Conservation (phyloP, 192 early-diverging fungal genomes). For the Coemansia furcata region DNA sequence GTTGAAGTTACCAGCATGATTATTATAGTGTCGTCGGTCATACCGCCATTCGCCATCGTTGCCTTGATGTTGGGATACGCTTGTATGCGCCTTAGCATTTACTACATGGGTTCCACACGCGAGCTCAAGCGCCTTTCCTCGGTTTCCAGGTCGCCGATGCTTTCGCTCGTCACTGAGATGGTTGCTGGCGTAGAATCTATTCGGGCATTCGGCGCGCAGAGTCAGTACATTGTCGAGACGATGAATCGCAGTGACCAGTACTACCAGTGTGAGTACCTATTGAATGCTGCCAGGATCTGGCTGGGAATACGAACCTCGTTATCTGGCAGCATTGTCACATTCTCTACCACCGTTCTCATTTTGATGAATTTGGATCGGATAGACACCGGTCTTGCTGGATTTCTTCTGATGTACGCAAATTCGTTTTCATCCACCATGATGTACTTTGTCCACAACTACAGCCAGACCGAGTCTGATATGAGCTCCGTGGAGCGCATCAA, state of each 20-base stretch:
- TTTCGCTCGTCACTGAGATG: slow-evolving; percentile 72
- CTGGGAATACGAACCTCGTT: slow-evolving; percentile 72
- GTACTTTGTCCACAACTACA: slow-evolving; percentile 75
- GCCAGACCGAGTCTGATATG: slow-evolving; percentile 75
- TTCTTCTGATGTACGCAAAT: slow-evolving; percentile 78
- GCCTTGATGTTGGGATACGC: slow-evolving; percentile 54
- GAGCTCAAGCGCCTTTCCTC: slow-evolving; percentile 82
- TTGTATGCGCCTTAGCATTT: slow-evolving; percentile 60
- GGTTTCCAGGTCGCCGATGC: slow-evolving; percentile 63
- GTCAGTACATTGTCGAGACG: slow-evolving; percentile 25
- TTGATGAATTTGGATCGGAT: slow-evolving; percentile 36
- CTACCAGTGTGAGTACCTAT: slow-evolving; percentile 73
- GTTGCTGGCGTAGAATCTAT: slow-evolving; percentile 64
- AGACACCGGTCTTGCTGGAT: slow-evolving; percentile 80
- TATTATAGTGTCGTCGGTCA: slow-evolving; percentile 57
- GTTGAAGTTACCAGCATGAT: slow-evolving; percentile 54
- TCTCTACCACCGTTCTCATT: slow-evolving; percentile 63
- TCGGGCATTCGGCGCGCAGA: slow-evolving; percentile 72
- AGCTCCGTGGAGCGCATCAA: slow-evolving; percentile 80
- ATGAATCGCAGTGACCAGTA: slow-evolving; percentile 60
- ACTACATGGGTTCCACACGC: slow-evolving; percentile 69
- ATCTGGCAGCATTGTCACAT: slow-evolving; percentile 64
- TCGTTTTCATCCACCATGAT: slow-evolving; percentile 73
- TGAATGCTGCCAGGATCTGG: slow-evolving; percentile 81
- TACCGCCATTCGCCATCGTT: slow-evolving; percentile 67